Base-by-base conservation (phyloP, 2,329 filamentous ascomycete genomes). In the Trichoderma afroharzianum region DNA sequence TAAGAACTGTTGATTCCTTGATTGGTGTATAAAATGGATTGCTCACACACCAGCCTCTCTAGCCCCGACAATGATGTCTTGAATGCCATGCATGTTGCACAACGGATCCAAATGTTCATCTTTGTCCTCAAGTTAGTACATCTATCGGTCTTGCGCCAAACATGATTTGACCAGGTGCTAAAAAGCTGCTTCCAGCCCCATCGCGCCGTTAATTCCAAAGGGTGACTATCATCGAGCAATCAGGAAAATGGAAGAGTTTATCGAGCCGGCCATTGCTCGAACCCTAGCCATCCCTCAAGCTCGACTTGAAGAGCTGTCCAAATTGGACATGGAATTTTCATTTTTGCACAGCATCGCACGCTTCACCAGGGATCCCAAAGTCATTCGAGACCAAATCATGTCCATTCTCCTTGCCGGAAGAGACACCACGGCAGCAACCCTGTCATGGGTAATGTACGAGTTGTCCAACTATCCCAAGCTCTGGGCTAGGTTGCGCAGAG, bases 361-460 rank as follows among this genome's bases (percentile, higher is more conserved):
- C 15, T 91, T 90, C 79, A 95, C 92, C 0, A 87, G 90, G 14
- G 83, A 88, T 69, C 82, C 82, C 0, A 85, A 85, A 43, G 85
- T 91, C 12, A 86, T 95, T 33, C 90, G 93, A n/a, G 92, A 95
- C 79, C 92, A 95, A 78, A 85, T 94, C 55, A 88, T 93, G 62
- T 89, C 90, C 9, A 86, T 95, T 12, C 86, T 95, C 32, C 72
- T 98, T 15, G 95, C 95, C 1, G 94, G 93, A 6, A 88, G 93
- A 32, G 95, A 98, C 80, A 97, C 94, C 7, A 97, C 95, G 0
- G 94, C 94, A 24, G 88, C 87, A 21, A 94, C 92, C 0, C 86
- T 98, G 0, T 92, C 90, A 0, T 97, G 94, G 91, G 85, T 88
- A 43, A 86, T 97, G 72, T 96, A 95, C 80, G 93, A 97, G 80